phyloP scores from a whole-genome alignment of 1,284 basidiomycete species.

The Takashimella tepidaria region DNA sequence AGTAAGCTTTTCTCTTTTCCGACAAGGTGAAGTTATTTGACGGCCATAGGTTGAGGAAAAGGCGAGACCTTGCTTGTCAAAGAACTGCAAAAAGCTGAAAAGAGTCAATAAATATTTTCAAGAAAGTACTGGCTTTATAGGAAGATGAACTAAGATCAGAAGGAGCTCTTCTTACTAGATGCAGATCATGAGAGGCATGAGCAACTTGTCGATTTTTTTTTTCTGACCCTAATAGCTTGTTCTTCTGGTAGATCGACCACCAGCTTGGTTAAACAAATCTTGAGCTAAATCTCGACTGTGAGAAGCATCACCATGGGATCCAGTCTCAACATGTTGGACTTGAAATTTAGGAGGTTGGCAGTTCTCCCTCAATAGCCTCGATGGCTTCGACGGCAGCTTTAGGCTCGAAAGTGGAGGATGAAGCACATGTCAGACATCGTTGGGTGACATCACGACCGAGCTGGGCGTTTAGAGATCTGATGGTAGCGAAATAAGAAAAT shows the following conservation, averaged over 20 bases:
- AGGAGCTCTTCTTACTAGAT: slow-evolving; percentile 22
- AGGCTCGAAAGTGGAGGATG: background rate
- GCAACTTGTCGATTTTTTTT: slow-evolving; percentile 33
- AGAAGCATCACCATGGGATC: background rate
- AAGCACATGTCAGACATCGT: no score
- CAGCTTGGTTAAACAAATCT: background rate
- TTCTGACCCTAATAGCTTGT: background rate
- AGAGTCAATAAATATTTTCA: no score
- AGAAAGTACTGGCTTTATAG: no score
- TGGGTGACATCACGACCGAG: no score
- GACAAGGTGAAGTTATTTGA: slow-evolving; percentile 25
- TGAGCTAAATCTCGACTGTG: background rate
- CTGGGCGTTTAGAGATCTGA: no score
- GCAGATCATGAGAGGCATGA: slow-evolving; percentile 25
- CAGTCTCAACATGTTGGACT: background rate
- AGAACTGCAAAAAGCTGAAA: background rate
- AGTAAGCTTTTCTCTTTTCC: slow-evolving; percentile 35
- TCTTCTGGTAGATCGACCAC: background rate
- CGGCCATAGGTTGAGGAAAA: slow-evolving; percentile 28
- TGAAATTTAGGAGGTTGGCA: background rate
- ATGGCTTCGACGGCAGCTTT: background rate
- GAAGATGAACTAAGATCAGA: no score
- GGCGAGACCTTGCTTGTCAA: slow-evolving; percentile 17
- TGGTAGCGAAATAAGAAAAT: no score
- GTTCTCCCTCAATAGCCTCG: background rate